phyloP scores from a whole-genome alignment of 2,329 filamentous ascomycete genomes.

The Fusarium algeriense region DNA sequence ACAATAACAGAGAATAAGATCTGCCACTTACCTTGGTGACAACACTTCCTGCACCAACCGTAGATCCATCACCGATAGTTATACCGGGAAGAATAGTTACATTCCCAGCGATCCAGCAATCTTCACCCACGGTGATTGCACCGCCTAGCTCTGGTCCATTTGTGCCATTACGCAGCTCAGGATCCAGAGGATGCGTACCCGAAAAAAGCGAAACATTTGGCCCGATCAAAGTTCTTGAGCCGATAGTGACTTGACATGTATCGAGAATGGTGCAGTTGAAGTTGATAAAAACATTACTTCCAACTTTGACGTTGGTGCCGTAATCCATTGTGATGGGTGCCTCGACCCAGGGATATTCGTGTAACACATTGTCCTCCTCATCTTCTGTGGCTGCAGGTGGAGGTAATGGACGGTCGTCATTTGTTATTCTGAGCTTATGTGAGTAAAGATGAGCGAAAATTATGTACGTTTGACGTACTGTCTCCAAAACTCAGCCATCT shows the following conservation, averaged over 20 bases:
- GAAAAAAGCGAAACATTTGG: conserved; percentile 83
- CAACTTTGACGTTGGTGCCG: conserved; percentile 76
- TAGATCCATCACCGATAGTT: conserved; percentile 79
- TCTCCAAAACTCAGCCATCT: conserved; percentile 75
- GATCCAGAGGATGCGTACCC: conserved; percentile 82
- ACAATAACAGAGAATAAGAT: fast-evolving
- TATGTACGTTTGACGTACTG: conserved; percentile 65
- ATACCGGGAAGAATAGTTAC: conserved; percentile 80
- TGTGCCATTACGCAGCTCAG: conserved; percentile 77
- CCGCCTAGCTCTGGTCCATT: conserved; percentile 80
- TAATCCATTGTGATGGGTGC: conserved; percentile 80
- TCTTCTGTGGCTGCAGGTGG: conserved; percentile 66
- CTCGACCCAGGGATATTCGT: conserved; percentile 76
- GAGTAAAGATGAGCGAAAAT: background rate
- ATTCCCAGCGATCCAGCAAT: conserved; percentile 84
- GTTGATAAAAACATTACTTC: conserved; percentile 79
- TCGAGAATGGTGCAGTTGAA: conserved; percentile 82
- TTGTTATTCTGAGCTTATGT: conserved; percentile 64
- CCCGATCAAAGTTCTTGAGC: conserved; percentile 80
- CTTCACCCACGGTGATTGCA: conserved; percentile 80
- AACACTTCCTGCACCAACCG: conserved; percentile 84
- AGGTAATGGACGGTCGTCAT: conserved; percentile 73
- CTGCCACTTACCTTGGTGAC: conserved; percentile 73
- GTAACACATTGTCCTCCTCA: conserved; percentile 74
- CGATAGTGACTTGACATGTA: conserved; percentile 79